Conservation (phyloP, 179 eudicot species). For the Gypsophila paniculata region DNA sequence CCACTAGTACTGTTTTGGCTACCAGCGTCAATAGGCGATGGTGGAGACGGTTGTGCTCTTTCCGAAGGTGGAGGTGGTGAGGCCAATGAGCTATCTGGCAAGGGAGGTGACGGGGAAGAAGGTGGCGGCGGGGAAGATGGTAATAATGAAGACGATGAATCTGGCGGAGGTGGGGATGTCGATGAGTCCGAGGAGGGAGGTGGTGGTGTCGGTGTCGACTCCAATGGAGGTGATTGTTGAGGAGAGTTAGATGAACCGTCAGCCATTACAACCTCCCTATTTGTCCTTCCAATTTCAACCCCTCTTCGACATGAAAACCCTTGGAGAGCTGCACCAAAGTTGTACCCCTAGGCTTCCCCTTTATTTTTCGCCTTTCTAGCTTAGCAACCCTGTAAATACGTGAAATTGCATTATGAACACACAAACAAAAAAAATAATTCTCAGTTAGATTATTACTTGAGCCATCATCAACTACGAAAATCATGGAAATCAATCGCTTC, state of each 20-base stretch:
- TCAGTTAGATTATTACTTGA: not conserved
- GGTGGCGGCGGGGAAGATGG: constrained; percentile 15
- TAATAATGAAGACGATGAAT: constrained; percentile 16
- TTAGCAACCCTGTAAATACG: constrained; percentile 20
- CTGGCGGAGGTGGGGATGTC: constrained; percentile 19
- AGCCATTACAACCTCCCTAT: constrained; percentile 25
- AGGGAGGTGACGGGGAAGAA: constrained; percentile 19
- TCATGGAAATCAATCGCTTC: no score
- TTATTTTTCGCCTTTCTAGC: constrained; percentile 20
- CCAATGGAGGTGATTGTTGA: constrained; percentile 17
- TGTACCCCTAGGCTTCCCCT: constrained; percentile 26
- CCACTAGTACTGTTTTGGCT: not conserved
- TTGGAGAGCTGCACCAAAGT: not conserved
- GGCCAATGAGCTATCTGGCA: constrained; percentile 17
- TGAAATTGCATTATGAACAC: not conserved
- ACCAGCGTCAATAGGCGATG: constrained; percentile 3
- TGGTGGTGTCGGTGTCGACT: constrained; percentile 12
- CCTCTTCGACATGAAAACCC: constrained; percentile 17
- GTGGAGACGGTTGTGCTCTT: constrained; percentile 17
- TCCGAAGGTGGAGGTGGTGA: constrained; percentile 29
- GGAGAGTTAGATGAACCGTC: constrained; percentile 23
- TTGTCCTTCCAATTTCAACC: not conserved
- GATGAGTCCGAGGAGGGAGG: constrained; percentile 21
- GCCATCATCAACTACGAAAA: not conserved
- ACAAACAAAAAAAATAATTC: not conserved